phyloP scores from a whole-genome alignment of 2,329 filamentous ascomycete species.

The Hirsutella rhossiliensis region DNA sequence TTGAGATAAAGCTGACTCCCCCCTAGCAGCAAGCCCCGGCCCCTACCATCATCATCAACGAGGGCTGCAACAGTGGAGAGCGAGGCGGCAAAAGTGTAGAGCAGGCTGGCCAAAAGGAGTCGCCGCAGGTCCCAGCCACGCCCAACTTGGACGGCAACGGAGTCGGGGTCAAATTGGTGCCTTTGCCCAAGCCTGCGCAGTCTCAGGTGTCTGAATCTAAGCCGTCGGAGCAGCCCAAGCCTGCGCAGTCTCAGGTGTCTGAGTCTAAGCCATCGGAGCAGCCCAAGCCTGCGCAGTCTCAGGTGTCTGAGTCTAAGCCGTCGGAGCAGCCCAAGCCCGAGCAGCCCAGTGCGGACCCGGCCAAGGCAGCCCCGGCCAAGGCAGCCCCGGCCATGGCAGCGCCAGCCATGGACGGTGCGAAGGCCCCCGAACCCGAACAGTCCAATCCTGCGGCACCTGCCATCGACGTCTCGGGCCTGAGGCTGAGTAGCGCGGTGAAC shows the following conservation, averaged over 20 bases:
- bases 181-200: background rate
- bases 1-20: background rate
- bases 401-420: too few species aligned
- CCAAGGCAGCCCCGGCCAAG: background rate
- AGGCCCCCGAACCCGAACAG: background rate
- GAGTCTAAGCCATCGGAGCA: background rate
- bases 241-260: background rate
- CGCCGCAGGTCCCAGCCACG: background rate
- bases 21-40: background rate
- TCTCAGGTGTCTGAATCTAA: background rate
- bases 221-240: background rate
- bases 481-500: constrained; percentile 28
- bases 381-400: background rate
- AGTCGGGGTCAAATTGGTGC: background rate
- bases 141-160: background rate
- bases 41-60: background rate
- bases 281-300: too few species aligned
- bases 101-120: background rate
- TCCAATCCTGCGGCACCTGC: background rate
- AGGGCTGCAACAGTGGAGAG: too few species aligned
- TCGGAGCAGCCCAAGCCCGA: too few species aligned
- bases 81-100: background rate
- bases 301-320: too few species aligned
- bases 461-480: constrained; percentile 27
- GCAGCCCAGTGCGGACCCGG: background rate